Evolutionary conservation across 768 basidiomycete genomes (phyloP).

Genomic region (Pisolithus microcarpus): DNA sequence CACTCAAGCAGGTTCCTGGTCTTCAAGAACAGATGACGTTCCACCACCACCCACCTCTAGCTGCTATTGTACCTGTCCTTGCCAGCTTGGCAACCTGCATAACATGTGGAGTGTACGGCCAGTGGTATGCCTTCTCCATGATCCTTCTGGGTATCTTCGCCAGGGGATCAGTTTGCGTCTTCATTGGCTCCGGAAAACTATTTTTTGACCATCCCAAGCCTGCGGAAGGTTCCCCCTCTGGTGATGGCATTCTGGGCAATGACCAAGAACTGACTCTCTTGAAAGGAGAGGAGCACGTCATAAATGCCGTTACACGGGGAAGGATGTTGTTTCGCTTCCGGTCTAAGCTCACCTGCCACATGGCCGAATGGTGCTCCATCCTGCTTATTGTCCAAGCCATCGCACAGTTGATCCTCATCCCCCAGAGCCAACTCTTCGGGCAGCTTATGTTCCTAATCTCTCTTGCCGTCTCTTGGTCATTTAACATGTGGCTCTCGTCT

Average conservation of each 20-base stretch:
- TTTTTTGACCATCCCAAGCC: not conserved
- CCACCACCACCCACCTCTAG: conserved; percentile 7
- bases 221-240: no score
- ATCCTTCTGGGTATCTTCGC: conserved; percentile 19
- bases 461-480: conserved; percentile 21
- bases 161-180: conserved; percentile 19
- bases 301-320: not conserved
- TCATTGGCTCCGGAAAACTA: conserved; percentile 18
- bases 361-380: no score
- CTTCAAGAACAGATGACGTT: not conserved
- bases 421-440: no score
- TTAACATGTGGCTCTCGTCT: conserved; percentile 23
- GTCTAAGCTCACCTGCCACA: not conserved
- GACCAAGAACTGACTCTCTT: no score
- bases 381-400: no score
- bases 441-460: no score
- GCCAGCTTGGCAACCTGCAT: conserved; percentile 6
- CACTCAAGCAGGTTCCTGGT: conserved; percentile 2
- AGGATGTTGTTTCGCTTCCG: not conserved
- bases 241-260: no score
- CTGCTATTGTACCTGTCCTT: not conserved
- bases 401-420: no score
- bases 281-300: not conserved
- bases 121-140: no score
- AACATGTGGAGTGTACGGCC: conserved; percentile 6